These are phyloP conservation scores for Globisporangium emineosum DNA, from an alignment of 352 stramenopile species.

Conservation along the genomic window DNA sequence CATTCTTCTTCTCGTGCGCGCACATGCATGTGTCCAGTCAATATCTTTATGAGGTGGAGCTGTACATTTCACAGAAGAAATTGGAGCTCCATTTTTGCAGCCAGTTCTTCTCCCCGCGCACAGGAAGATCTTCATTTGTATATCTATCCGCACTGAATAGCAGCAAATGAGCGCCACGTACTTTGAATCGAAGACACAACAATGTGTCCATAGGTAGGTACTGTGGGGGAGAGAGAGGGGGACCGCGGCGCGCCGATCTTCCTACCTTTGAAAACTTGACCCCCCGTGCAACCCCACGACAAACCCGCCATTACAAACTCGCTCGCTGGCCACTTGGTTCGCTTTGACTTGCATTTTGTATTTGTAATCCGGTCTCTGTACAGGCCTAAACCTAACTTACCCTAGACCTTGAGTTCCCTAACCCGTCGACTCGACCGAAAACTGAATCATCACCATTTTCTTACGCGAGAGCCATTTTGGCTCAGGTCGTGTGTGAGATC, in stretches of 20 bases:
- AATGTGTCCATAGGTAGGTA: constrained; percentile 3
- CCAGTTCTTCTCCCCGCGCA: too few relatives aligned
- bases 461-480: constrained; percentile 8
- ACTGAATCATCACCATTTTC: constrained; percentile 23
- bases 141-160: background rate
- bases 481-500: background rate
- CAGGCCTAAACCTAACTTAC: background rate
- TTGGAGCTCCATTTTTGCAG: background rate
- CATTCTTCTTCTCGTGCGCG: background rate
- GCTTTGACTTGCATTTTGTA: too few relatives aligned
- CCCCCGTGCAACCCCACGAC: constrained; percentile 9
- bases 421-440: constrained; percentile 15
- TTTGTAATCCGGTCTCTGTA: too few relatives aligned
- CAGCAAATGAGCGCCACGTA: background rate
- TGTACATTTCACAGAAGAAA: constrained; percentile 1
- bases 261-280: constrained; percentile 10
- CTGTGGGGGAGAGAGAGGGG: background rate
- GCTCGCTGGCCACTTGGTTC: background rate
- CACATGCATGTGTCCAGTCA: background rate
- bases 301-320: background rate
- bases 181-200: too few relatives aligned
- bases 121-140: too few relatives aligned
- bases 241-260: constrained; percentile 2
- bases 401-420: too few relatives aligned
- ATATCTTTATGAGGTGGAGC: background rate